These are phyloP conservation scores for Polytolypa hystricis DNA, from an alignment of 2,329 filamentous ascomycete genomes.

Conservation along the genomic window DNA sequence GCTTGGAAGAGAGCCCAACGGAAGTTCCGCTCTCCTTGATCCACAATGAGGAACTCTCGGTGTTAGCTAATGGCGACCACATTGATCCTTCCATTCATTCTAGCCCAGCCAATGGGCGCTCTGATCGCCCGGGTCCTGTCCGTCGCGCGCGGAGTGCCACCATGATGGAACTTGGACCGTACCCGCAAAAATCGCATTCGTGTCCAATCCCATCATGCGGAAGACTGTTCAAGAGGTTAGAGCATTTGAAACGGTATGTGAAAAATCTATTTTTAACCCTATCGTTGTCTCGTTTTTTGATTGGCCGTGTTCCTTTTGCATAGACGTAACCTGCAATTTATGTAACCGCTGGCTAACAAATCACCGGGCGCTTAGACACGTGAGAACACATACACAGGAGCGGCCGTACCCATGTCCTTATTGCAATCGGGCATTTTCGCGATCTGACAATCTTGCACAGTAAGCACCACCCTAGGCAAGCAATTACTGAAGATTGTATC, in stretches of 20 bases:
- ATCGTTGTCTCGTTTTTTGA: constrained; percentile 15
- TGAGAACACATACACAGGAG: constrained; percentile 98
- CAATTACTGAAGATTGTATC: not conserved
- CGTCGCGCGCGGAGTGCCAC: constrained; percentile 88
- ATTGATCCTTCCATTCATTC: constrained; percentile 40
- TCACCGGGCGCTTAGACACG: constrained; percentile 64
- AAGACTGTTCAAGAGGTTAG: constrained; percentile 94
- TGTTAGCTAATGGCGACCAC: constrained; percentile 52
- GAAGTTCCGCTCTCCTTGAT: constrained; percentile 57
- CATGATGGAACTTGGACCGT: constrained; percentile 90
- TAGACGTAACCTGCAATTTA: constrained; percentile 26
- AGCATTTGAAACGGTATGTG: constrained; percentile 95
- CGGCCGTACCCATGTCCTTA: constrained; percentile 94
- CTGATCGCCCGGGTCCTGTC: constrained; percentile 55
- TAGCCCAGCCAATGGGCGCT: constrained; percentile 40
- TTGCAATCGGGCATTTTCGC: constrained; percentile 97
- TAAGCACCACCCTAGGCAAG: constrained; percentile 38
- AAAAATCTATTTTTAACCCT: constrained; percentile 23
- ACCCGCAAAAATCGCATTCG: constrained; percentile 95
- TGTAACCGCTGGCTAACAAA: constrained; percentile 42
- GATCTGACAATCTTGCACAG: constrained; percentile 98
- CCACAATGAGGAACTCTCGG: constrained; percentile 56
- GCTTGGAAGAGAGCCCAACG: constrained; percentile 69
- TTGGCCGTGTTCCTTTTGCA: constrained; percentile 17
- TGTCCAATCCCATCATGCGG: constrained; percentile 98